Conservation (phyloP, 75 land plant genomes). For the Azolla pinnata region DNA sequence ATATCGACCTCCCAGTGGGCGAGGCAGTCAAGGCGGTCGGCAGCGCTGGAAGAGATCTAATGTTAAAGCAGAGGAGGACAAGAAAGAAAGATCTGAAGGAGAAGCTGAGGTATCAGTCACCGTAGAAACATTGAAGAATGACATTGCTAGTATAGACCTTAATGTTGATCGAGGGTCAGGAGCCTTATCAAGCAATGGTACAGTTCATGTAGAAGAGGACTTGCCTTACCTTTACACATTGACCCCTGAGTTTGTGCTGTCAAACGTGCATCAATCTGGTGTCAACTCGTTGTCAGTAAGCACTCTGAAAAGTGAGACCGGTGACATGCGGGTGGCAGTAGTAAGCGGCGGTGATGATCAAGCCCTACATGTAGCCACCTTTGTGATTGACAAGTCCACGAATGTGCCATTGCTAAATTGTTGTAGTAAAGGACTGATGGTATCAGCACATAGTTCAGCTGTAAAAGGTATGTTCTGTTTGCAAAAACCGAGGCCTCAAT, state of each 20-base stretch:
- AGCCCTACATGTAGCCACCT: constrained; percentile 42
- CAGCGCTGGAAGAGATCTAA: constrained; percentile 39
- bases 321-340: constrained; percentile 20
- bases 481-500: too few relatives aligned
- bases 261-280: constrained; percentile 76
- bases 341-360: constrained; percentile 99
- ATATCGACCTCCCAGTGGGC: constrained; percentile 75
- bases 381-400: constrained; percentile 4
- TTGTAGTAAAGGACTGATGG: constrained; percentile 16
- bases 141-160: background rate
- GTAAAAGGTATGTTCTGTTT: constrained; percentile 64
- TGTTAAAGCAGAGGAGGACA: background rate
- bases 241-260: constrained; percentile 38
- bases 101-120: too few relatives aligned
- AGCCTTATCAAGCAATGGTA: background rate
- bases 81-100: too few relatives aligned
- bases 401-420: constrained; percentile 15
- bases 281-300: constrained; percentile 79
- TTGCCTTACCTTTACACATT: background rate
- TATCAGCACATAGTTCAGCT: constrained; percentile 90
- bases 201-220: background rate
- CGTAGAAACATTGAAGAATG: background rate
- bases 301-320: constrained; percentile 1
- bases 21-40: constrained; percentile 98
- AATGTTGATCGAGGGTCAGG: background rate